phyloP scores from a whole-genome alignment of 1,139 yeast genomes.

The Nakaseomyces kungkrabaensis region DNA sequence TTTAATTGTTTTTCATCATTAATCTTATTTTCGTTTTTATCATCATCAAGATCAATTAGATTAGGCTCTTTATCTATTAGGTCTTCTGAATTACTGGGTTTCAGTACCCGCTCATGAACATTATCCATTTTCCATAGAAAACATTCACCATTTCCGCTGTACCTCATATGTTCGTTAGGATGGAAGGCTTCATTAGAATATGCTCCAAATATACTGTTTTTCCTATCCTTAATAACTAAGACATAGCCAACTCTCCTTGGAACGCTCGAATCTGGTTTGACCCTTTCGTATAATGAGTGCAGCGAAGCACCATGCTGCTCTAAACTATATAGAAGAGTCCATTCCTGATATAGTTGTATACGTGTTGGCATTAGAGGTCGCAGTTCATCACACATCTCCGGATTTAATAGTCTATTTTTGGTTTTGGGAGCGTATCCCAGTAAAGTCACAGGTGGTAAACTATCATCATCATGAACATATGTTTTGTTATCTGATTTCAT shows the following conservation, averaged over 20 bases:
- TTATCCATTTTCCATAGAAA: slow-evolving; percentile 71
- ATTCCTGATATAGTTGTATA: slow-evolving; percentile 61
- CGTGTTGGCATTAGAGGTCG: slow-evolving; percentile 67
- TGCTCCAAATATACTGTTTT: slow-evolving; percentile 68
- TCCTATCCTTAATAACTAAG: slow-evolving; percentile 53
- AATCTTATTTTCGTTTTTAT: slow-evolving; percentile 4
- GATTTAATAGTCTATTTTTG: slow-evolving; percentile 44
- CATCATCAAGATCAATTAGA: slow-evolving; percentile 7
- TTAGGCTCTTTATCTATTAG: background rate
- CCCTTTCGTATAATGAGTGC: slow-evolving; percentile 52
- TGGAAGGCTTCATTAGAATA: slow-evolving; percentile 66
- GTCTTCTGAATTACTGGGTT: slow-evolving; percentile 2
- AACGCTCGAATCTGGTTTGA: slow-evolving; percentile 29
- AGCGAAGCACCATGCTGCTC: slow-evolving; percentile 91
- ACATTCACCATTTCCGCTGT: slow-evolving; percentile 92
- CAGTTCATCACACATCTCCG: slow-evolving; percentile 62
- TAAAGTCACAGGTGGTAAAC: slow-evolving; percentile 40
- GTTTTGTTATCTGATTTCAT: background rate
- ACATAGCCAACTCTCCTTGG: slow-evolving; percentile 51
- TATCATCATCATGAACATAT: slow-evolving; percentile 17
- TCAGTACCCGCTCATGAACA: slow-evolving; percentile 3
- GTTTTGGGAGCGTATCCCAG: slow-evolving; percentile 52
- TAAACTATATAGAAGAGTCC: slow-evolving; percentile 71
- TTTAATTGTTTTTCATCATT: slow-evolving; percentile 4
- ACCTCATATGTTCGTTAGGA: slow-evolving; percentile 61